A percentile compares a stretch with the other conserved stretches of the same genome.
Conservation (phyloP, 2,329 filamentous ascomycete species). For the Aspergillus carbonarius region DNA sequence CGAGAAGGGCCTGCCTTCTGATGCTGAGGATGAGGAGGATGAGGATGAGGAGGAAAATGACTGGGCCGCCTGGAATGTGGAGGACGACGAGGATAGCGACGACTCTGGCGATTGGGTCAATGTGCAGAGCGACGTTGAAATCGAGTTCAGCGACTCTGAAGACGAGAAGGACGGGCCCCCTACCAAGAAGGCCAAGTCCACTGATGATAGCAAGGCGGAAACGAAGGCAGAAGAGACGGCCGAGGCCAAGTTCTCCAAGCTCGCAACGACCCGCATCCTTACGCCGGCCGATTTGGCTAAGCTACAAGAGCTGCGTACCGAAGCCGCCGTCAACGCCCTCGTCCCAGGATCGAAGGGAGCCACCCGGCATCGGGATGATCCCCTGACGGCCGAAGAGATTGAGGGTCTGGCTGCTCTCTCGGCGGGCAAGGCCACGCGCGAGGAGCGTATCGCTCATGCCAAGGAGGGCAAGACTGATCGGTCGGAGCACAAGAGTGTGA, state of each 20-base stretch:
- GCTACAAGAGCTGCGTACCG: conserved; percentile 78
- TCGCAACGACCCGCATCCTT: conserved; percentile 90
- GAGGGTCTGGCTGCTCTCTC: conserved; percentile 76
- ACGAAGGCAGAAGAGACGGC: conserved; percentile 37
- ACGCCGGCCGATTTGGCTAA: conserved; percentile 96
- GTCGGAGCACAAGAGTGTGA: conserved; percentile 79
- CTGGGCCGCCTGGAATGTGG: conserved; percentile 61
- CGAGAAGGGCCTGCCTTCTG: conserved; percentile 65
- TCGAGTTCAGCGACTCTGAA: conserved; percentile 69
- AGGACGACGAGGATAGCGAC: conserved; percentile 58
- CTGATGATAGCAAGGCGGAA: conserved; percentile 21
- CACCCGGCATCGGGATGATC: conserved; percentile 75
- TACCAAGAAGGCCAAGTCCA: conserved; percentile 62
- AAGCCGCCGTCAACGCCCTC: conserved; percentile 67
- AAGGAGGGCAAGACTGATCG: conserved; percentile 77
- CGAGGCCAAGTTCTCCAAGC: conserved; percentile 43
- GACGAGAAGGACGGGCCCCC: conserved; percentile 63
- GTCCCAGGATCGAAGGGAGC: conserved; percentile 48
- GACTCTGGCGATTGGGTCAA: conserved; percentile 92
- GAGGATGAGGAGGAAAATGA: conserved; percentile 60
- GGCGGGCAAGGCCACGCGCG: conserved; percentile 76
- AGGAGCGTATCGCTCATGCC: conserved; percentile 81
- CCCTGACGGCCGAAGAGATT: conserved; percentile 86
- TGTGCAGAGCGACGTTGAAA: conserved; percentile 78
- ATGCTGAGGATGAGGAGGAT: conserved; percentile 59